Base-by-base conservation (phyloP, 2,329 filamentous ascomycete genomes). In the Dactylellina haptotyla region DNA sequence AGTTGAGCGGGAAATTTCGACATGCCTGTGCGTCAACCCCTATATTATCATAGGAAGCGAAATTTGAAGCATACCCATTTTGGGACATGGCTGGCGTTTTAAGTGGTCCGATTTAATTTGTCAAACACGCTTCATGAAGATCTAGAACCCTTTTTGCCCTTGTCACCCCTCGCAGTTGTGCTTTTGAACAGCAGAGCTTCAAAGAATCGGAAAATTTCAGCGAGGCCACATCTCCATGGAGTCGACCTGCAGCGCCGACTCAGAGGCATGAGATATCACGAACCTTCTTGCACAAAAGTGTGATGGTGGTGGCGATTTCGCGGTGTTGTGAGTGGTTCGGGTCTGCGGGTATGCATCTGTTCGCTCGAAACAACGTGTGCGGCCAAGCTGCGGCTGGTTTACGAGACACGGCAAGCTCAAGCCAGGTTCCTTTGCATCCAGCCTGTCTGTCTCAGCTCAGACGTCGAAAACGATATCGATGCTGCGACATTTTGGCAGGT, bases 1-100 rank as follows among this genome's bases (percentile, higher is more conserved):
- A n/a, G 41, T 46, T n/a, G 41, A 12, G 41, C 41, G 41, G 41
- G 41, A 46, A 46, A 46, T 46, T 46, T 46, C 41, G 41, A 46
- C 41, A 46, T 46, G 41, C 41, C 41, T 20, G 41, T 46, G 41
- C 41, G 41, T n/a, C 41, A 46, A 23, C 41, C 41, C 41, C 41
- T 46, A 46, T 46, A 46, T 46, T 46, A 46, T 46, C 6, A 34
- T 34, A 46, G 10, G 41, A 46, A 46, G 41, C 41, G 41, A 46
- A 46, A 46, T 46, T 46, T n/a, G 41, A 20, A 41, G 18, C 39
- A 18, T n/a, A n/a, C 41, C 41, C 41, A 23, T 20, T 46, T 10
- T n/a, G 18, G 41, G 41, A 4, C 16, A 23, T 23, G 41, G 41
- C 16, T 23, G 41, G 41, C 41, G 16, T 46, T 18, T n/a, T 20